Conservation (phyloP, 257 asterid genomes). For the Fraxinus excelsior region DNA sequence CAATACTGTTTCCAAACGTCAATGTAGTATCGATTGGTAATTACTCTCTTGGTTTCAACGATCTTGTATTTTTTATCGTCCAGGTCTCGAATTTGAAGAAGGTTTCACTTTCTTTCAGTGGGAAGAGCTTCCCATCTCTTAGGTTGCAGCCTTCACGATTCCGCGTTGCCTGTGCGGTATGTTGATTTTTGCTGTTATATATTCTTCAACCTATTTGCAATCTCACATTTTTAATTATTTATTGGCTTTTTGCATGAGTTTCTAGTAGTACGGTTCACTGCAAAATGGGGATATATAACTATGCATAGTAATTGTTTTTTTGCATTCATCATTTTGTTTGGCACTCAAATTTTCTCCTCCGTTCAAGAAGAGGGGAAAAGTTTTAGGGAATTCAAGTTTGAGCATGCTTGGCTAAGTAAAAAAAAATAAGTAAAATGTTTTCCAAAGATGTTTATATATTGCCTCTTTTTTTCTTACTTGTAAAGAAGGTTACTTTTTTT, state of each 20-base stretch:
- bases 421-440: no score
- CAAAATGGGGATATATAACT: no score
- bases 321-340: not conserved
- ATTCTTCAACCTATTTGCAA: not conserved
- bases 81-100: slow-evolving; percentile 31
- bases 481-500: no score
- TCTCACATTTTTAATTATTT: not conserved
- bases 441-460: not conserved
- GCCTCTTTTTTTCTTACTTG: not conserved
- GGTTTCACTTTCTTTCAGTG: slow-evolving; percentile 34
- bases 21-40: not conserved
- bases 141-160: slow-evolving; percentile 35
- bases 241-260: not conserved
- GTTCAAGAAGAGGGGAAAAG: not conserved
- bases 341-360: not conserved
- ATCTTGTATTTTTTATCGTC: not conserved
- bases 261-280: not conserved
- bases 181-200: slow-evolving; percentile 13
- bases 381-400: not conserved
- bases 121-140: slow-evolving; percentile 40
- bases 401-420: not conserved
- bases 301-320: no score
- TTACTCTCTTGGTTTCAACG: not conserved
- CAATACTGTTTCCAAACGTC: not conserved
- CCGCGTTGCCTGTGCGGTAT: slow-evolving; percentile 45